Evolutionary conservation across 2,329 filamentous ascomycete genomes (phyloP), one percentile per base, ranked within the genome.

Genomic region (Cladorrhinum sp.): DNA sequence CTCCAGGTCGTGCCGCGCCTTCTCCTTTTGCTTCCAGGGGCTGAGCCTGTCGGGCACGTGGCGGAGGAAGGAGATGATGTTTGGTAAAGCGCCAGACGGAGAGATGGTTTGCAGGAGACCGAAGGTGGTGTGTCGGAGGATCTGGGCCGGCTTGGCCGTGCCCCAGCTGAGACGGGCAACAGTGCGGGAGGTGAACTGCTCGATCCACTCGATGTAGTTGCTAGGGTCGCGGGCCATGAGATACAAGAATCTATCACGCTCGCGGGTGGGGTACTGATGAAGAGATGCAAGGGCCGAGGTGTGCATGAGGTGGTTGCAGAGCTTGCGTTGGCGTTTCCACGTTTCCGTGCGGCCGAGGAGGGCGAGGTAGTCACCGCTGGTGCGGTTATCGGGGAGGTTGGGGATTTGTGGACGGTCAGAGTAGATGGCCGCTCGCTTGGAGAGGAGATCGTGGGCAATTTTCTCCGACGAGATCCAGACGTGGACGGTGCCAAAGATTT

Each of bases 261-360:
- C 78, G 46, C 71, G 70, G 1, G 73, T 71, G 2, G 78, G 78
- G 61, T 80, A 81, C 12, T 69, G 66, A 65, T 80, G 75, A 4
- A 80, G 69, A 1, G 70, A 71, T 1, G 66, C 69, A n/a, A 72
- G 72, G 12, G 73, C 68, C 20, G 73, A 73, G 46, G 68, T 67
- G 26, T 73, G 68, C 77, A 81, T 80, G 16, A 80, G 68, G 61
- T 77, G 73, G 57, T 76, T 74, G 61, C 74, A 76, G 21, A 79
- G 73, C 68, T 76, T 79, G 7, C 78, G 73, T 65, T 81, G 79
- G n/a, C 77, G 74, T 66, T 76, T 79, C 79, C 79, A 81, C 2
- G 73, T 79, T 4, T 79, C 78, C 9, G 76, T 80, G 18, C 72
- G 69, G 6, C 78, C 78, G 4, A 77, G 71, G 3, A 81, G 70